These are phyloP conservation scores for Pseudomonodictys pantanalensis DNA, from an alignment of 495 filamentous ascomycete species.

Conservation along the genomic window DNA sequence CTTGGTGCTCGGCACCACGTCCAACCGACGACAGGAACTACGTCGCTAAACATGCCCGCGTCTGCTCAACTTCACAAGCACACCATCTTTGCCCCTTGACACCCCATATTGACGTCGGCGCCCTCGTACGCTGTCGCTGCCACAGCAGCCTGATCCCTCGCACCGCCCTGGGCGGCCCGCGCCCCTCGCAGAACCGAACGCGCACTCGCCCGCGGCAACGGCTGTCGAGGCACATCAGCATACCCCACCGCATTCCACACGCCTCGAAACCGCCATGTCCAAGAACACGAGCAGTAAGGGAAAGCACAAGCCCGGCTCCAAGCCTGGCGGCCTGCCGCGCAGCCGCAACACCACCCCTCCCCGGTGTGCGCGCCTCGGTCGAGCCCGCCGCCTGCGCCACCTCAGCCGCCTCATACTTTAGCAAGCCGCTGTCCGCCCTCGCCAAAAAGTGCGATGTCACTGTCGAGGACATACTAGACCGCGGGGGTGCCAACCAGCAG, in stretches of 20 bases:
- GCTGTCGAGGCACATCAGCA: too few relatives aligned
- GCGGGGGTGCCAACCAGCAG: constrained; percentile 18
- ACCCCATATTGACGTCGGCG: too few relatives aligned
- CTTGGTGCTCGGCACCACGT: too few relatives aligned
- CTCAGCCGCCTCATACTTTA: constrained; percentile 27
- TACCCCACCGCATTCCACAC: constrained; percentile 2
- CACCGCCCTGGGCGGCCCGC: too few relatives aligned
- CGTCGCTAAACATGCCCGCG: too few relatives aligned
- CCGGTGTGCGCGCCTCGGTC: constrained; percentile 27
- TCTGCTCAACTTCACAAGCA: too few relatives aligned
- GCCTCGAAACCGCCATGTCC: too few relatives aligned
- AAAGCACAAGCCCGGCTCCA: constrained; percentile 26
- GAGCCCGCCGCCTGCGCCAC: constrained; percentile 18
- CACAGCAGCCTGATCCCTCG: too few relatives aligned
- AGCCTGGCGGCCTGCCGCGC: constrained; percentile 22
- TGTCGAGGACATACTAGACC: constrained; percentile 33
- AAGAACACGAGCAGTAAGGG: constrained; percentile 31
- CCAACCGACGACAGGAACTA: too few relatives aligned
- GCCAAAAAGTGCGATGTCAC: constrained; percentile 23
- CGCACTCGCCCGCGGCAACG: not conserved
- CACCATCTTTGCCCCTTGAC: too few relatives aligned
- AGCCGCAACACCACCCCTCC: constrained; percentile 41
- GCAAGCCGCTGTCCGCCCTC: constrained; percentile 21
- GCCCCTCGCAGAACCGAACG: not conserved
- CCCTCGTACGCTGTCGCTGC: too few relatives aligned